These are phyloP conservation scores for Durusdinium trenchii DNA, from an alignment of 73 alveolate species.

Conservation along the genomic window DNA sequence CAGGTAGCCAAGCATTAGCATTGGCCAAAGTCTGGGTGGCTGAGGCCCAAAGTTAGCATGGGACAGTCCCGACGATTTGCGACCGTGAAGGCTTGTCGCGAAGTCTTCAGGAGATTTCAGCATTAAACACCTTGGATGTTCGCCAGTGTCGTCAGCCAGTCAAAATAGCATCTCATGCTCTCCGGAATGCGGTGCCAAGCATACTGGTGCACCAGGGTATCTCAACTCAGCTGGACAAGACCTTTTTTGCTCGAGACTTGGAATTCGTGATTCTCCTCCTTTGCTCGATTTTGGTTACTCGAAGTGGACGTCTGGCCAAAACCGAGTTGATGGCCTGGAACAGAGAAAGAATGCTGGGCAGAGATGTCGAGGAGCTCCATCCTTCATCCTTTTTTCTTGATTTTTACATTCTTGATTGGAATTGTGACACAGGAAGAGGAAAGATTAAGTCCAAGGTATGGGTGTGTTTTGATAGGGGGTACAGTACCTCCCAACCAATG, in stretches of 20 bases:
- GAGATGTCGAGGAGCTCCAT: conserved; percentile 60
- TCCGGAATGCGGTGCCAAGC: background rate
- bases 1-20: no score
- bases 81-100: conserved; percentile 7
- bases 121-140: no score
- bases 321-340: conserved; percentile 80
- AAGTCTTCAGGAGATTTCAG: background rate
- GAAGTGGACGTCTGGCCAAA: background rate
- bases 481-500: no score
- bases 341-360: conserved; percentile 43
- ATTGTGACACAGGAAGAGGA: no score
- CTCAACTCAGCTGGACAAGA: conserved; percentile 53
- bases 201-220: conserved; percentile 41
- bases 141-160: background rate
- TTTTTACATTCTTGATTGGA: no score
- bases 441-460: no score
- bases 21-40: no score
- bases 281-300: background rate
- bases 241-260: conserved; percentile 36
- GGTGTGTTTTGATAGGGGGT: no score
- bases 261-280: background rate
- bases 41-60: conserved; percentile 14
- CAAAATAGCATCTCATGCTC: background rate
- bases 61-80: background rate
- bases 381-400: no score